Conservation (phyloP, 2,329 filamentous ascomycete genomes). For the Ophiostoma ulmi region DNA sequence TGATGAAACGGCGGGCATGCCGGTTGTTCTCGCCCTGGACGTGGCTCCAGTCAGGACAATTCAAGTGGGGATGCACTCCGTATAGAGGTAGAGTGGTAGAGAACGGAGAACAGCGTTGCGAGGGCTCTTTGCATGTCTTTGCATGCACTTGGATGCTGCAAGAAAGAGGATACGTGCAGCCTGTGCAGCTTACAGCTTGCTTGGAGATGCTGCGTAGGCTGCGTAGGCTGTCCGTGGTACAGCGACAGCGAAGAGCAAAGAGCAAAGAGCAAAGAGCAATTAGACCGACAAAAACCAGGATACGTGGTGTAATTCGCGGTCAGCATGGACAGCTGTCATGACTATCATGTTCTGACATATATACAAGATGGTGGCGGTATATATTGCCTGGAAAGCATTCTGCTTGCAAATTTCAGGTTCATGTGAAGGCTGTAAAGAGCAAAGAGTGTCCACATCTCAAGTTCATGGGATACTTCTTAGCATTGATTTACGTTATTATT, state of each 20-base stretch:
- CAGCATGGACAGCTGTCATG: neutral
- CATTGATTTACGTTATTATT: neutral
- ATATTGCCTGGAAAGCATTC: no score
- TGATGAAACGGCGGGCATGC: constrained; percentile 21
- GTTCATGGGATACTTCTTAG: neutral
- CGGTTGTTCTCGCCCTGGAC: constrained; percentile 13
- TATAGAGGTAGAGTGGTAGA: neutral
- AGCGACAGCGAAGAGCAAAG: neutral
- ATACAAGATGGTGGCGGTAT: no score
- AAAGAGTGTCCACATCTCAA: neutral
- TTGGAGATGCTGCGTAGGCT: neutral
- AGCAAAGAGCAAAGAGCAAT: neutral
- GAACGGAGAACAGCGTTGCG: neutral
- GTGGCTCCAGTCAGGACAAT: constrained; percentile 23
- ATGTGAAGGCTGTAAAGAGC: neutral
- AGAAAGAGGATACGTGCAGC: neutral
- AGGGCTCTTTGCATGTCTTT: neutral
- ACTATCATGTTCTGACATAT: neutral
- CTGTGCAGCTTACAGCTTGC: neutral
- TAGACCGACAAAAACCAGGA: neutral
- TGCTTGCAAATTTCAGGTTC: neutral
- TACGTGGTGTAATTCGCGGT: neutral
- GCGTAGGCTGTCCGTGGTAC: neutral
- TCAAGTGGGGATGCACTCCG: constrained; percentile 9
- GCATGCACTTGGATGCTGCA: neutral